Conservation (phyloP, 2,329 filamentous ascomycete genomes). For the Alternaria arborescens region DNA sequence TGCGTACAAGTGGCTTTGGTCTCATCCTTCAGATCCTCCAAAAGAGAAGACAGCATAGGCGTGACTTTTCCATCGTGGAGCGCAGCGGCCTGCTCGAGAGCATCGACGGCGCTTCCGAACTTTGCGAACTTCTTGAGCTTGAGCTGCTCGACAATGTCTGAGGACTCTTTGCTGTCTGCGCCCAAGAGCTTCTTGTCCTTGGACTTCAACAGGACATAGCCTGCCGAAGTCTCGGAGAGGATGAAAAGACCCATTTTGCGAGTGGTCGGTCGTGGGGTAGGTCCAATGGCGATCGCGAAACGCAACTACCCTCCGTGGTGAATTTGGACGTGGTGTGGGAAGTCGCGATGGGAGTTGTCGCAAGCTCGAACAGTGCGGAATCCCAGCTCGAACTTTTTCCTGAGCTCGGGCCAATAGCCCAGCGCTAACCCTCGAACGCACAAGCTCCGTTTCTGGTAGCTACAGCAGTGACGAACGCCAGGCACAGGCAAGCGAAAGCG, state of each 20-base stretch:
- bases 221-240: constrained; percentile 64
- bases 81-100: constrained; percentile 79
- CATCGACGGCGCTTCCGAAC: constrained; percentile 91
- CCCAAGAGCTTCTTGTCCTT: constrained; percentile 98
- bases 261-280: constrained; percentile 5
- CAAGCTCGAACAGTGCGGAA: constrained; percentile 16
- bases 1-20: constrained; percentile 80
- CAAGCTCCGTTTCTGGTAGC: constrained; percentile 3
- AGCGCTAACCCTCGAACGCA: constrained; percentile 9
- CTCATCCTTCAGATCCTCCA: constrained; percentile 93
- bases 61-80: constrained; percentile 95
- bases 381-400: constrained; percentile 23
- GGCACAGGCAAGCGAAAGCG: constrained; percentile 2
- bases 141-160: constrained; percentile 87
- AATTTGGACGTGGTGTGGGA: constrained; percentile 26
- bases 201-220: constrained; percentile 97
- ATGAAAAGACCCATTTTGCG: constrained; percentile 55
- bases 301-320: constrained; percentile 18
- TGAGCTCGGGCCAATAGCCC: constrained; percentile 9
- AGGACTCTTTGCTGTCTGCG: constrained; percentile 75
- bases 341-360: constrained; percentile 29
- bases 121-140: constrained; percentile 97
- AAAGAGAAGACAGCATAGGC: constrained; percentile 79
- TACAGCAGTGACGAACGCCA: background rate
- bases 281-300: constrained; percentile 17